Conservation (phyloP, 805 yeast species). For the Saccharomycopsis sp. region DNA sequence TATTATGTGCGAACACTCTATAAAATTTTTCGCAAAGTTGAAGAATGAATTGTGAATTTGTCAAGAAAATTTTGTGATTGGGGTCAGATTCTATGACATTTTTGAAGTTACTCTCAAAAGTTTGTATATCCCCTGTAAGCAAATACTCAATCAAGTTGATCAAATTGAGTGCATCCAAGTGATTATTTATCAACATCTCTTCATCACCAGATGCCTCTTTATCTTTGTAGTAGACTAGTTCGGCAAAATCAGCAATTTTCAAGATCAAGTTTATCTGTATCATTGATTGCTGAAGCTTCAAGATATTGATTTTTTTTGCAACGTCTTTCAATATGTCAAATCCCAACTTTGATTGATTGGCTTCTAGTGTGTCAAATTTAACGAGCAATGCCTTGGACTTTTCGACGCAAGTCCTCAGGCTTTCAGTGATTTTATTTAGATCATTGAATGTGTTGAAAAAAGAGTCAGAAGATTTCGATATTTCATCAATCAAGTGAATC, state of each 20-base stretch:
- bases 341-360: conserved; percentile 42
- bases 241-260: conserved; percentile 42
- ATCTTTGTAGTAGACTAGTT: conserved; percentile 35
- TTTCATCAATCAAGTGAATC: conserved; percentile 68
- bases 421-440: conserved; percentile 51
- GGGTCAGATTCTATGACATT: conserved; percentile 26
- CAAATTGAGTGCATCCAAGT: conserved; percentile 44
- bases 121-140: conserved; percentile 42
- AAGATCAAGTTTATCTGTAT: conserved; percentile 31
- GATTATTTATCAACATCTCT: not conserved
- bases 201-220: not conserved
- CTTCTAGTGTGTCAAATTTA: conserved; percentile 39
- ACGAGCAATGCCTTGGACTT: conserved; percentile 38
- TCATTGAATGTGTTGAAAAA: conserved; percentile 82
- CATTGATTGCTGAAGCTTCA: conserved; percentile 52
- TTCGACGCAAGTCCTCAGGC: conserved; percentile 42
- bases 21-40: conserved; percentile 26
- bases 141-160: conserved; percentile 50
- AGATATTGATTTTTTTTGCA: conserved; percentile 49
- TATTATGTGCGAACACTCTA: conserved; percentile 29
- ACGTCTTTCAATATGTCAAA: conserved; percentile 40
- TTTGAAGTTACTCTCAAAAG: conserved; percentile 35
- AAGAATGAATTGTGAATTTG: conserved; percentile 23
- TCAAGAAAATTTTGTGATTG: conserved; percentile 5
- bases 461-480: conserved; percentile 73